Percentiles rank a stretch among this genome's conserved stretches.
phyloP scores from a whole-genome alignment of 2,329 filamentous ascomycete genomes.

The Fusarium subtropicale region DNA sequence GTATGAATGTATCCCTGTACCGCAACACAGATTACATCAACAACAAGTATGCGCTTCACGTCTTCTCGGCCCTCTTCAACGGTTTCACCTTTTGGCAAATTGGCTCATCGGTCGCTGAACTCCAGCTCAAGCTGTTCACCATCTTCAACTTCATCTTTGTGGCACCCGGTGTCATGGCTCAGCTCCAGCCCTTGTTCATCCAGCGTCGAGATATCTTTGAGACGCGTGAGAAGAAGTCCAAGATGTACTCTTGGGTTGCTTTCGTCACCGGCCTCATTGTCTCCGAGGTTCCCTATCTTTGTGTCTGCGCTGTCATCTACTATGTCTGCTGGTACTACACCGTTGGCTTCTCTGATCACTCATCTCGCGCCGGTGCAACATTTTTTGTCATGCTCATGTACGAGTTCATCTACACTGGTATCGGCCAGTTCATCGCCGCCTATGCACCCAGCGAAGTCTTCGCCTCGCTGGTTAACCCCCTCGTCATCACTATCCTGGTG shows the following conservation, averaged over 20 bases:
- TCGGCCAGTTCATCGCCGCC: conserved; percentile 72
- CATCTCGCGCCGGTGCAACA: conserved; percentile 61
- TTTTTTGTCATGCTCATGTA: conserved; percentile 69
- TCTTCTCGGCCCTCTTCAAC: conserved; percentile 67
- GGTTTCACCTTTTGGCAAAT: conserved; percentile 73
- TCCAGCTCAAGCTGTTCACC: conserved; percentile 68
- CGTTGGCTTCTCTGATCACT: conserved; percentile 60
- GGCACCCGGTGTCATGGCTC: conserved; percentile 65
- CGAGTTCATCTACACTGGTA: conserved; percentile 69
- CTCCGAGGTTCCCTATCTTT: conserved; percentile 60
- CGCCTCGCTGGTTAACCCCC: conserved; percentile 67
- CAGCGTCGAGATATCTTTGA: conserved; percentile 62
- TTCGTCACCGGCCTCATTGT: conserved; percentile 66
- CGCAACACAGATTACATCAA: conserved; percentile 75
- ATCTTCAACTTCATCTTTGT: conserved; percentile 74
- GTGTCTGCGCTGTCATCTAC: conserved; percentile 60
- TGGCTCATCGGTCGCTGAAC: conserved; percentile 60
- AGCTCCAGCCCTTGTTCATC: conserved; percentile 62
- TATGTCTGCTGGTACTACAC: conserved; percentile 69
- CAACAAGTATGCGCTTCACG: conserved; percentile 70
- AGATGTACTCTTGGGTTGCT: conserved; percentile 70
- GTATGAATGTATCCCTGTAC: conserved; percentile 71
- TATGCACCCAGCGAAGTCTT: conserved; percentile 72
- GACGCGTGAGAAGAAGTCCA: conserved; percentile 61
- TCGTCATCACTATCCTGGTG: conserved; percentile 69